Conservation (phyloP, 1,284 basidiomycete species). For the Ganoderma sinense region DNA sequence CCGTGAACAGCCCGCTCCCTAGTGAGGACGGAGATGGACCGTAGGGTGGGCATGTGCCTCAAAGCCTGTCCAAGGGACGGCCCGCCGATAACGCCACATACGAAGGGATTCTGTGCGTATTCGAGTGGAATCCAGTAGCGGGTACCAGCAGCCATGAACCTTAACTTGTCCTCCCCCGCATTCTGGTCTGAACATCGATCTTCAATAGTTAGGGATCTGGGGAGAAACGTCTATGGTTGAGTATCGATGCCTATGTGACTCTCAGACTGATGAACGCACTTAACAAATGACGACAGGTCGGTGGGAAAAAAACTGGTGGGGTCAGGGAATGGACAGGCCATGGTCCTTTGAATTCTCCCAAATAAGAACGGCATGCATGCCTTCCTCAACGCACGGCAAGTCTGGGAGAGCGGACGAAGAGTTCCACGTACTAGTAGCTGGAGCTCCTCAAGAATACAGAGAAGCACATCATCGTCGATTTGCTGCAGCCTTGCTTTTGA, state of each 20-base stretch:
- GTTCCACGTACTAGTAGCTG: not conserved
- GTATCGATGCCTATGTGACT: not conserved
- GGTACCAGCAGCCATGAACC: not conserved
- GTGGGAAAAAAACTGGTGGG: not conserved
- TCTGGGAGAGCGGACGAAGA: not conserved
- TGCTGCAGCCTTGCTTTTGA: not conserved
- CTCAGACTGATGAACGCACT: not conserved
- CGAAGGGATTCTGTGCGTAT: not conserved
- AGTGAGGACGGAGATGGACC: not conserved
- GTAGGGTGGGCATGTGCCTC: not conserved
- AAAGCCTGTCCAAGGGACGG: not conserved
- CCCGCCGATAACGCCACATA: conserved; percentile 1
- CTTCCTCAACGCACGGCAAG: not conserved
- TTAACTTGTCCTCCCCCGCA: not conserved
- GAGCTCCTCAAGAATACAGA: not conserved
- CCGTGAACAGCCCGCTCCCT: not conserved
- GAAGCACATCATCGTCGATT: conserved; percentile 23
- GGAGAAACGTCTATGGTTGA: not conserved
- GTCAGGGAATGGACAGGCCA: not conserved
- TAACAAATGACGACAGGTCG: not conserved
- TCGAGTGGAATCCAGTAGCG: not conserved
- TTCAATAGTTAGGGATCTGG: not conserved
- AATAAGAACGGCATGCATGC: not conserved
- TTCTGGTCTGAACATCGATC: not conserved
- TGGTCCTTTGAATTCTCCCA: not conserved